Evolutionary conservation across 1,284 basidiomycete genomes (phyloP).

Genomic region (Irpex rosettiformis): DNA sequence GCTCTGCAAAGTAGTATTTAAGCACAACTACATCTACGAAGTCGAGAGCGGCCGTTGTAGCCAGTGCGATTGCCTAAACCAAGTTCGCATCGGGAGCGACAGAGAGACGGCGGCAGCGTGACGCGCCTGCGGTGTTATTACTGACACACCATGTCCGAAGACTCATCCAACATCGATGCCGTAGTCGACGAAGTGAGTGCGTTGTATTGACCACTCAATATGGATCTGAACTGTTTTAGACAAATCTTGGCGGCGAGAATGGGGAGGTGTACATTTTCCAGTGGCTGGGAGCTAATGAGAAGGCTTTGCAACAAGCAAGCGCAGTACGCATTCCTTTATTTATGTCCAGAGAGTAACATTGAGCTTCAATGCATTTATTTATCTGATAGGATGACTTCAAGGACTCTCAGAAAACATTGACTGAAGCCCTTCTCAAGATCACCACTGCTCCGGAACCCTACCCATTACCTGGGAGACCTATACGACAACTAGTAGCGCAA

Average conservation of each 20-base stretch:
- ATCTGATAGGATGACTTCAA: conserved; percentile 60
- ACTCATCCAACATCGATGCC: conserved; percentile 10
- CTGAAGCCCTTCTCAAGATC: conserved; percentile 61
- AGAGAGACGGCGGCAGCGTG: background rate
- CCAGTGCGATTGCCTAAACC: background rate
- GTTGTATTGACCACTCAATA: background rate
- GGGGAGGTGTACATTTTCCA: conserved; percentile 80
- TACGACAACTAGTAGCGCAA: conserved; percentile 77
- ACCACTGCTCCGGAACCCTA: conserved; percentile 58
- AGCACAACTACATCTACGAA: background rate
- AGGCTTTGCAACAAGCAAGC: conserved; percentile 45
- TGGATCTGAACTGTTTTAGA: conserved; percentile 34
- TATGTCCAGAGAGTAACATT: conserved; percentile 6
- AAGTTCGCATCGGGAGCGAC: background rate
- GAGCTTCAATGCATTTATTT: background rate
- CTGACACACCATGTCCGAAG: conserved; percentile 11
- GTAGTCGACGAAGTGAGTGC: conserved; percentile 15
- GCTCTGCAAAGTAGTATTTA: background rate
- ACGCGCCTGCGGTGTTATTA: background rate
- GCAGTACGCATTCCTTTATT: conserved; percentile 37
- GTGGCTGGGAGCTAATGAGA: conserved; percentile 73
- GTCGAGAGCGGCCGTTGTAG: no score
- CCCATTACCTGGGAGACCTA: conserved; percentile 80
- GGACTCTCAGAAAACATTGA: conserved; percentile 54
- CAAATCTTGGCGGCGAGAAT: conserved; percentile 70